Conservation (phyloP, 352 stramenopile species). For the Phytophthora quininea region DNA sequence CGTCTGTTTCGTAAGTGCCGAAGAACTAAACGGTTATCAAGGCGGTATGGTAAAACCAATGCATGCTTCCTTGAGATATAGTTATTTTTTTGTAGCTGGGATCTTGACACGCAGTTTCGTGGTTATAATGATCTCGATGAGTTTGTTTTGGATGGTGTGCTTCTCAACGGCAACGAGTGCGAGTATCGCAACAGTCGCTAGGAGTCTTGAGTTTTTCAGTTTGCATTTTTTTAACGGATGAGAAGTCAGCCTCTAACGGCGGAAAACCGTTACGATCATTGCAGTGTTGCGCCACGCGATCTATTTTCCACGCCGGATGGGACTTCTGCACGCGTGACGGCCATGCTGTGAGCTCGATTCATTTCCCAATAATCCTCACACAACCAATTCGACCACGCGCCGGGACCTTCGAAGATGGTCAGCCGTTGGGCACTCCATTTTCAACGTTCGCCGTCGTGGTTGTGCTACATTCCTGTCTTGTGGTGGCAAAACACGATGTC, state of each 20-base stretch:
- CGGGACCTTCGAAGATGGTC: not conserved
- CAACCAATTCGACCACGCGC: not conserved
- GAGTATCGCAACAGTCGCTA: not conserved
- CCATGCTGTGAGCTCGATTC: not conserved
- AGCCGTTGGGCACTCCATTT: too few relatives aligned
- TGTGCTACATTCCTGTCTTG: slow-evolving; percentile 9
- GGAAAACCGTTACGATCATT: slow-evolving; percentile 13
- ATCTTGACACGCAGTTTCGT: not conserved
- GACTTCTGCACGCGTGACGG: slow-evolving; percentile 9
- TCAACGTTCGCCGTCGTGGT: slow-evolving; percentile 3
- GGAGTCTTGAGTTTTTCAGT: too few relatives aligned
- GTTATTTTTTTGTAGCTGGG: not conserved
- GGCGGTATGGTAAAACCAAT: not conserved
- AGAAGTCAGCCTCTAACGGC: slow-evolving; percentile 16
- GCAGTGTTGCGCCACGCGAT: not conserved
- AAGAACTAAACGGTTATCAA: not conserved
- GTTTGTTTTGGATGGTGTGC: not conserved
- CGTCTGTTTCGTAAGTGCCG: not conserved
- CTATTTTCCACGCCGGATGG: not conserved
- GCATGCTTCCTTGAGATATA: not conserved
- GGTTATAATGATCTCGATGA: not conserved
- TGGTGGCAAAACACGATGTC: not conserved
- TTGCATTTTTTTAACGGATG: too few relatives aligned
- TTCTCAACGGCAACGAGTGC: not conserved
- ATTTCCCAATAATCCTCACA: slow-evolving; percentile 12